A percentile compares a stretch with the other conserved stretches of the same genome.
phyloP scores from a whole-genome alignment of 139 green algal genomes.

The Nannochloris sp. region DNA sequence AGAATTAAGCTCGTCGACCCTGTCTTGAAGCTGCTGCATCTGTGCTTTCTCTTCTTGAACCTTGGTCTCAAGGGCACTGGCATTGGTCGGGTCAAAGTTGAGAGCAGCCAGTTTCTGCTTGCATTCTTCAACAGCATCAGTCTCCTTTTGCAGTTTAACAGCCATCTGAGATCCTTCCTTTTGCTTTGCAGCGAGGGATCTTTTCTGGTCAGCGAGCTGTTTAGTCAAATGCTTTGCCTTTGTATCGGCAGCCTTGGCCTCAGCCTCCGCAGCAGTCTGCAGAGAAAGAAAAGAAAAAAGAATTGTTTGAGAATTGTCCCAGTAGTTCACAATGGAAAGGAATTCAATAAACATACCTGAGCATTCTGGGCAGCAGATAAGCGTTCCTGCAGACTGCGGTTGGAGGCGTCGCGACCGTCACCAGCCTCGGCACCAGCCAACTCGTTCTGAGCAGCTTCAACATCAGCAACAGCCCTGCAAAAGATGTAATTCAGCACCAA shows the following conservation, averaged over 20 bases:
- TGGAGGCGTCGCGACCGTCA: slow-evolving; percentile 73
- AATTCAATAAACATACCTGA: slow-evolving; percentile 28
- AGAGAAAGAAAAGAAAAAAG: neutral
- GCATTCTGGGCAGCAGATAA: slow-evolving; percentile 59
- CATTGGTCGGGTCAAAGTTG: slow-evolving; percentile 29
- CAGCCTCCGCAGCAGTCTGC: slow-evolving; percentile 53
- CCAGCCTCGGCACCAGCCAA: slow-evolving; percentile 71
- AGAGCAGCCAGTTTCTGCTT: slow-evolving; percentile 20
- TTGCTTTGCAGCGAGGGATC: slow-evolving; percentile 62
- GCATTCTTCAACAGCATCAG: slow-evolving; percentile 39
- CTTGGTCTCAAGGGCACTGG: slow-evolving; percentile 34
- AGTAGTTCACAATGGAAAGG: neutral
- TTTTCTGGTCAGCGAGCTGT: slow-evolving; percentile 65
- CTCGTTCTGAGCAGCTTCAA: slow-evolving; percentile 47
- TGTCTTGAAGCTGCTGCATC: slow-evolving; percentile 37
- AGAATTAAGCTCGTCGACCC: slow-evolving; percentile 45
- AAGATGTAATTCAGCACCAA: neutral
- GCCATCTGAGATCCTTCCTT: slow-evolving; percentile 59
- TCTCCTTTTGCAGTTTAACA: slow-evolving; percentile 49
- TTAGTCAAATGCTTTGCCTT: slow-evolving; percentile 70
- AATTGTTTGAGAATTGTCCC: neutral
- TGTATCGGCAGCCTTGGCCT: slow-evolving; percentile 56
- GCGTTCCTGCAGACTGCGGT: slow-evolving; percentile 68
- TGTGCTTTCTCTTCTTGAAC: slow-evolving; percentile 20
- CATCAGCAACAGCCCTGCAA: slow-evolving; percentile 15